Evolutionary conservation across 805 yeast species (phyloP).

Genomic region (Hanseniaspora clermontiae): DNA sequence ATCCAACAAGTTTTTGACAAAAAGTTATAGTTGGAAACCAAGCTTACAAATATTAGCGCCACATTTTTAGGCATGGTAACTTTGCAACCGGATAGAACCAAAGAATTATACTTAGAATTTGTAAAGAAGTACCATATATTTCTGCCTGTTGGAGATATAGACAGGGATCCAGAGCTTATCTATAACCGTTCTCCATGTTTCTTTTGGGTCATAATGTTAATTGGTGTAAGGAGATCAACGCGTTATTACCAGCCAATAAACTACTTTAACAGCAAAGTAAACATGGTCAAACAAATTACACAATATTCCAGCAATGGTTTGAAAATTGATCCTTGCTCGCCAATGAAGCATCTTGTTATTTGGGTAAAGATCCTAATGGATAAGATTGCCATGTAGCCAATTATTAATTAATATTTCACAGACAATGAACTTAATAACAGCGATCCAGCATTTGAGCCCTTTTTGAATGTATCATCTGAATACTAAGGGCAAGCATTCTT

Average conservation of each 20-base stretch:
- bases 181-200: constrained; percentile 73
- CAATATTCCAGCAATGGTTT: neutral
- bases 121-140: constrained; percentile 69
- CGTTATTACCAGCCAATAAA: constrained; percentile 25
- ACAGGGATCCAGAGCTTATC: constrained; percentile 68
- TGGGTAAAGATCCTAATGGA: constrained; percentile 65
- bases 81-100: constrained; percentile 48
- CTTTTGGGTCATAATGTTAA: constrained; percentile 87
- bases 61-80: constrained; percentile 60
- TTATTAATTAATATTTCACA: constrained; percentile 67
- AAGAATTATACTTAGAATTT: constrained; percentile 53
- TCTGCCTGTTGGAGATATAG: constrained; percentile 74
- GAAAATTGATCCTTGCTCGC: constrained; percentile 1
- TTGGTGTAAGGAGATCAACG: constrained; percentile 52
- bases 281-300: constrained; percentile 16
- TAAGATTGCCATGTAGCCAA: constrained; percentile 81
- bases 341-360: constrained; percentile 38
- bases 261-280: constrained; percentile 10
- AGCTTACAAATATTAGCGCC: constrained; percentile 41
- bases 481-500: constrained; percentile 89
- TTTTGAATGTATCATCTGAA: constrained; percentile 77
- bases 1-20: neutral
- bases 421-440: constrained; percentile 38
- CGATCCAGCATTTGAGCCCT: constrained; percentile 39
- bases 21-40: constrained; percentile 21